Base-by-base conservation (phyloP, 1,284 basidiomycete species). In the Trichosporon coremiiforme region DNA sequence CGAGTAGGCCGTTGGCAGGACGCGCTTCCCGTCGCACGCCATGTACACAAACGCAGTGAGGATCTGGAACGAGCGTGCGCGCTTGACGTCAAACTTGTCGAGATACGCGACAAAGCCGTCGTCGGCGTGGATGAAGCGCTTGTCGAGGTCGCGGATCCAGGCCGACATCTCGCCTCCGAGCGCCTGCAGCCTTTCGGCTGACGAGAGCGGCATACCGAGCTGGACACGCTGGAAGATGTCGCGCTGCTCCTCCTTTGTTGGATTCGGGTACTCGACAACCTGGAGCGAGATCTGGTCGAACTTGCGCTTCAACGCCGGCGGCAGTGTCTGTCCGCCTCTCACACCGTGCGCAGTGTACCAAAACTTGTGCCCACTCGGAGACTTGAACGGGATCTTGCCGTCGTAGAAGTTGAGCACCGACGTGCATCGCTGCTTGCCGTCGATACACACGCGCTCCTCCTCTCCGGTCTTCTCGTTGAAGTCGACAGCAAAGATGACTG, bases 141-240 rank as follows among this genome's bases (percentile, higher is more conserved):
- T 78, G 29, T 72, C 67, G 6, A 83, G 73, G 36, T 74, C 69
- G 8, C 62, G 35, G 35, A 81, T 72, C 75, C 76, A 83, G 0
- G 33, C 68, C 3, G 76, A 25, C 76, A 77, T 80, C 1, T 76
- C 78, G 13, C 78, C 77, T 4, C 76, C 67, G 31, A 81, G 74
- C 2, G 81, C 81, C 68, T 79, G 76, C 17, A 83, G 71, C 68
- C 80, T 80, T 70, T 83, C 82, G 12, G 82, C 77, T 15, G 80
- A 70, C 4, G 78, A 75, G 8, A 83, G 74, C 2, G 80, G 73
- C 13, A 82, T 73, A 72, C 82, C 82, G 62, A 83, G 71, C 66
- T 83, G 82, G 4, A 83, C 82, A 13, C 82, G 79, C 73, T 83
- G 82, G 76, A 83, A 83, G 68, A 83, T 79, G 65, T 83, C 82